Evolutionary conservation across 2,329 filamentous ascomycete genomes (phyloP), one percentile per base, ranked within the genome.

Genomic region (Lachnellula occidentalis): DNA sequence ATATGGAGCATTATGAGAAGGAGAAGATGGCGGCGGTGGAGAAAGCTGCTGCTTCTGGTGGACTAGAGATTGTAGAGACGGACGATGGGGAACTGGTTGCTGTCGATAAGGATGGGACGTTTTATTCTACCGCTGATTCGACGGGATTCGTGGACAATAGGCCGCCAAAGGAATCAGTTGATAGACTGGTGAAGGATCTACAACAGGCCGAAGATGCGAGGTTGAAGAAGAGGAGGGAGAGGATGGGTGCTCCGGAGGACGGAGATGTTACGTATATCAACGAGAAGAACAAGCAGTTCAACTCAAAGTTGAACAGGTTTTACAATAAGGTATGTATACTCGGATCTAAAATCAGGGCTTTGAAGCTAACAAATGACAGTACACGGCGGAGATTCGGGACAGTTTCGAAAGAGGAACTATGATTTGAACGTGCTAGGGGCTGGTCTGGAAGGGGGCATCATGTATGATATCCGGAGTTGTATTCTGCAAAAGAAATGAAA

Each of bases 271-370:
- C 92, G 7, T 97, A 96, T 74, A 99, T 99, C 81, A 99, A 99
- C 75, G 91, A 96, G 75, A 96, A 99, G 86, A 99, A 99, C 79
- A 97, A 97, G 79, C 91, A 96, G 79, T 99, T 99, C 78, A 99
- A 99, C 83, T 86, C 95, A 76, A 97, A 99, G 76, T 77, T 99
- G 72, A 79, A 87, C 51, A 80, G 94, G 62, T 99, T 97, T 76
- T 99, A 99, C 74, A 94, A 99, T 76, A 95, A 96, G 74, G 78
- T 79, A 72, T 58, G 73, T 66, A 43, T 34, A 34, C 14, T 19
- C 24, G 47, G 12, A 7, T 42, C 17, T 2, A 21, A 22, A 12
- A 22, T 37, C 37, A 27, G 48, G 24, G 27, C 15, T 1, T 39
- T 51, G 46, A 45, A 56, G 45, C 67, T 72, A 56, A 70, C 51